Evolutionary conservation across 1,284 basidiomycete species (phyloP), one percentile per base, ranked within the genome.

Genomic region (Cutaneotrichosporon spelunceum): DNA sequence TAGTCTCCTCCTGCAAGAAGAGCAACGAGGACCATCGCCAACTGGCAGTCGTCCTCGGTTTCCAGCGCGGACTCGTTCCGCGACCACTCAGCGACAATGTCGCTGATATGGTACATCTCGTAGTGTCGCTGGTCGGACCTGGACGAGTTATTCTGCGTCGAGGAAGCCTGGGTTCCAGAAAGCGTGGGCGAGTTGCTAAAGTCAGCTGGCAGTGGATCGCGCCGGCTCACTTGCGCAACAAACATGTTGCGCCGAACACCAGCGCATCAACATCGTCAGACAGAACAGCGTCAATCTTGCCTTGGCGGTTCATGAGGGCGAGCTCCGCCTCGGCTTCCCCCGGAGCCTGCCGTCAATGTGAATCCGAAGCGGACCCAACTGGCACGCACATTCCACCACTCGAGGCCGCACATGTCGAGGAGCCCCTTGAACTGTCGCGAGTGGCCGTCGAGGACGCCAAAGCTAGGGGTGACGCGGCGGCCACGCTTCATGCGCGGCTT

Each of bases 311-410:
- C 66, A 98, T 82, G 64, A 88, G 88, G 0, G 95, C 95, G 1
- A 99, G 82, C 72, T 99, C 95, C 0, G 95, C 95, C 77, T 99
- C 95, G 0, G 95, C 95, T 78, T 98, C 95, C 13, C 92, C 95
- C 0, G 91, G 91, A 6, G 95, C 95, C 85, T 89, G 64, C 24
- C 53, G 34, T 53, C 36, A 56, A 54, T 27, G n/a, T 33, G 2
- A 0, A 3, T 8, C n/a, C 3, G 7, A 1, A 5, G 2, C 5
- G 8, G 39, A 14, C 4, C 11, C 13, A 50, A 1, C 33, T 50
- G 26, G 10, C 34, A 80, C 86, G 68, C 68, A 89, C 89, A 73
- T 84, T 86, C 73, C 87, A 83, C 86, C 88, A 91, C 72, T 93
- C 89, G 66, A 91, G 91, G 0, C 93, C 93, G 79, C 94, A 94